Conservation (phyloP, 2,329 filamentous ascomycete species). For the Thielaviopsis musarum region DNA sequence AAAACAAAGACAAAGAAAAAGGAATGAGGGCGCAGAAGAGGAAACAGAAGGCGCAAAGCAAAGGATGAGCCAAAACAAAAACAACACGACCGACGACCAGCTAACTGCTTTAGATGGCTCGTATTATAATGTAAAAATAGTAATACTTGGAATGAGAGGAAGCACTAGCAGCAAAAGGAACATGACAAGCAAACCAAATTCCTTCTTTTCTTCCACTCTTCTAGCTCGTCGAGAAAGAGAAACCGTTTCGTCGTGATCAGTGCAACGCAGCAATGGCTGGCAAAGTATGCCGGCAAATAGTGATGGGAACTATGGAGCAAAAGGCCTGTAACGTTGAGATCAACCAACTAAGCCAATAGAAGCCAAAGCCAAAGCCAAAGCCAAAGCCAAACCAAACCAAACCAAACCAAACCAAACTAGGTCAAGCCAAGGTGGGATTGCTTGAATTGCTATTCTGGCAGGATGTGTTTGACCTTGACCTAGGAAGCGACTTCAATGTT, state of each 20-base stretch:
- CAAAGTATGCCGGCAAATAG: not conserved
- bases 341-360: not conserved
- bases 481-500: not conserved
- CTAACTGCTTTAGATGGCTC: not conserved
- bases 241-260: not conserved
- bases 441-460: not conserved
- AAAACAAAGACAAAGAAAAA: not conserved
- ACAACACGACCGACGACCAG: not conserved
- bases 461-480: slow-evolving; percentile 8
- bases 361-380: too few relatives aligned
- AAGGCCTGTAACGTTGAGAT: not conserved
- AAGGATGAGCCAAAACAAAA: not conserved
- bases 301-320: not conserved
- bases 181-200: not conserved
- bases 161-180: slow-evolving; percentile 7
- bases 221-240: not conserved
- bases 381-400: not conserved
- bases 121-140: not conserved
- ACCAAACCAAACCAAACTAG: not conserved
- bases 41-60: not conserved
- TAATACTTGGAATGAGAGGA: slow-evolving; percentile 4
- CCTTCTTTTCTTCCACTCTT: not conserved
- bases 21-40: not conserved
- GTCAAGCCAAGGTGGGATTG: not conserved
- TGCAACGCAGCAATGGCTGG: not conserved